A percentile compares a stretch with the other conserved stretches of the same genome.
Evolutionary conservation across 2,329 filamentous ascomycete species (phyloP).

Genomic region (Arthrobotrys megalospora): DNA sequence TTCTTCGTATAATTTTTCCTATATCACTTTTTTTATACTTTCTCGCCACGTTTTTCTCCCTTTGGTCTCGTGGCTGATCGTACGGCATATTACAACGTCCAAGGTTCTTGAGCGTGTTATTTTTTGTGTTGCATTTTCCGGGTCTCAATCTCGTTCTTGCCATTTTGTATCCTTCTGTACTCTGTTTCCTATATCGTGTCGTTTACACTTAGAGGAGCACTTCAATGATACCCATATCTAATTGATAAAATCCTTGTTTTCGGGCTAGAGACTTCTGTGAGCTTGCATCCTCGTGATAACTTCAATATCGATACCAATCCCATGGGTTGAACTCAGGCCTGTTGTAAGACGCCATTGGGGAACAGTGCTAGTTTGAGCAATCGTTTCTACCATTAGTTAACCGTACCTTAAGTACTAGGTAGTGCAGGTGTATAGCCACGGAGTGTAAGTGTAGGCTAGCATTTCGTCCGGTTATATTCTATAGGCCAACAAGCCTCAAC

Average conservation of each 20-base stretch:
- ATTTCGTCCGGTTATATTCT: no score
- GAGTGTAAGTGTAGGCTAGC: no score
- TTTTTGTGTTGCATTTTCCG: conserved; percentile 54
- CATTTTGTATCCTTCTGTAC: conserved; percentile 5
- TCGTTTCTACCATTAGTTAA: no score
- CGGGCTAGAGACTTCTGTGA: not conserved
- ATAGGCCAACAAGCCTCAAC: no score
- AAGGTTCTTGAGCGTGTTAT: conserved; percentile 56
- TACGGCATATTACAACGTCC: conserved; percentile 46
- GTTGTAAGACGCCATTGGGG: not conserved
- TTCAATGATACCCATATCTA: conserved; percentile 61
- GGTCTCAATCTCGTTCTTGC: conserved; percentile 8
- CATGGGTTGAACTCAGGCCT: not conserved
- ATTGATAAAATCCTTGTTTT: not conserved
- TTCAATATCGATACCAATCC: no score
- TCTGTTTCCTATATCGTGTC: conserved; percentile 48
- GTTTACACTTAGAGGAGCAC: conserved; percentile 57
- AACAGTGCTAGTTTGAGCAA: no score
- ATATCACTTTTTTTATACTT: conserved; percentile 17
- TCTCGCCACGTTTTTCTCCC: conserved; percentile 26
- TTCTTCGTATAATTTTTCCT: conserved; percentile 39
- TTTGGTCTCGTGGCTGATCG: conserved; percentile 35
- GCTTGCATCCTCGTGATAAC: not conserved
- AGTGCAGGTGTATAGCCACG: no score
- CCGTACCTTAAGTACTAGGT: no score